Conservation (phyloP, 257 asterid species). For the Nicotiana sylvestris region DNA sequence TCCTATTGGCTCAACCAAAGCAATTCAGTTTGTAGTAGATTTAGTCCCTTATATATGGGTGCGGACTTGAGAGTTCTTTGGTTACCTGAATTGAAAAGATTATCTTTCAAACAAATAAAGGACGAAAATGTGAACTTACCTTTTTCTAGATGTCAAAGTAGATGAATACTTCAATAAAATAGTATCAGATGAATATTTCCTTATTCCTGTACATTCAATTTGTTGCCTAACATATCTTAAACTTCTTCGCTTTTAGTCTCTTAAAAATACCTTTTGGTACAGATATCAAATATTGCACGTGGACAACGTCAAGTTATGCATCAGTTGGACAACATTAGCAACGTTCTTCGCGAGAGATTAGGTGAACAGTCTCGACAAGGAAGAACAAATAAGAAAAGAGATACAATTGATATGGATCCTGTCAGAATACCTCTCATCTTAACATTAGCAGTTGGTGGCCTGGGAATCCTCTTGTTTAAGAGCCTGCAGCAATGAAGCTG, state of each 20-base stretch:
- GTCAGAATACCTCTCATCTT: constrained; percentile 23
- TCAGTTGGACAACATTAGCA: constrained; percentile 67
- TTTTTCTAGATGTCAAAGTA: neutral
- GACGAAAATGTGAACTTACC: neutral
- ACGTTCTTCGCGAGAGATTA: constrained; percentile 32
- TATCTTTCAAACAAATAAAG: neutral
- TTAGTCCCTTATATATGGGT: neutral
- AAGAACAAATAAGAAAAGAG: constrained; percentile 17
- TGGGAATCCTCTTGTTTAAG: constrained; percentile 38
- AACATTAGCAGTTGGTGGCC: constrained; percentile 33
- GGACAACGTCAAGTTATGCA: constrained; percentile 83
- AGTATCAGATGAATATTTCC: constrained; percentile 5
- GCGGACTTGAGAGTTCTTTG: neutral
- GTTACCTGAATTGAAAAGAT: neutral
- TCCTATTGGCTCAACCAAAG: neutral
- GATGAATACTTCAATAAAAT: neutral
- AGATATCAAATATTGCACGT: constrained; percentile 62
- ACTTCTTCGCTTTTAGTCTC: neutral
- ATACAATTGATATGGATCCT: constrained; percentile 15
- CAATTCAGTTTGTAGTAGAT: neutral
- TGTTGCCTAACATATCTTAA: neutral
- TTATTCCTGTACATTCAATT: neutral
- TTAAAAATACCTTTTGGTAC: neutral
- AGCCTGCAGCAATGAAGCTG: constrained; percentile 20
- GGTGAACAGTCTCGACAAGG: constrained; percentile 17